Percentiles rank a stretch among this genome's conserved stretches.
phyloP scores from a whole-genome alignment of 179 eudicot genomes.

The Spergularia azorica region DNA sequence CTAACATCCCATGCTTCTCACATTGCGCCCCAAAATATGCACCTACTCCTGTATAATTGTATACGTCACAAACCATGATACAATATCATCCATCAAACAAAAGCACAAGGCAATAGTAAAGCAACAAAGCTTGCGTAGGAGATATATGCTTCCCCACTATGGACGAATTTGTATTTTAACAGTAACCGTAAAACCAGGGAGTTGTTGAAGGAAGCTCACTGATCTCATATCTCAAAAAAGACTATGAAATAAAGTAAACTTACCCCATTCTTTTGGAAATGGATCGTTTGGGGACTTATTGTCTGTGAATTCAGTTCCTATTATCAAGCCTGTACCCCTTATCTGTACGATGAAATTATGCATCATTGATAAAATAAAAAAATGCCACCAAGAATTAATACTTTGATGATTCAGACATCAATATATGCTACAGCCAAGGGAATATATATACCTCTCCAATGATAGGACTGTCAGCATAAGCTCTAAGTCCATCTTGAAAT shows the following conservation, averaged over 20 bases:
- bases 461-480: slow-evolving; percentile 83
- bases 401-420: too few relatives aligned
- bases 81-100: background rate
- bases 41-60: slow-evolving; percentile 53
- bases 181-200: background rate
- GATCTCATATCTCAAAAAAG: background rate
- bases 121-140: background rate
- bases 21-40: slow-evolving; percentile 89
- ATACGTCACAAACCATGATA: background rate
- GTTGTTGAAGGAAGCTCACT: background rate
- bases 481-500: slow-evolving; percentile 85
- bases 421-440: background rate
- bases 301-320: slow-evolving; percentile 83
- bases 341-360: slow-evolving; percentile 43
- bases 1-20: slow-evolving; percentile 85
- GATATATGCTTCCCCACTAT: slow-evolving; percentile 4
- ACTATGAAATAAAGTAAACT: too few relatives aligned
- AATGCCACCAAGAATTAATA: slow-evolving; percentile 2
- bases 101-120: too few relatives aligned
- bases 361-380: background rate
- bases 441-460: slow-evolving; percentile 76
- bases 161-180: background rate
- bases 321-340: slow-evolving; percentile 88
- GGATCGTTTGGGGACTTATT: slow-evolving; percentile 82
- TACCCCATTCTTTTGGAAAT: slow-evolving; percentile 97